Percentiles rank a stretch among this genome's conserved stretches.
Conservation (phyloP, 2,329 filamentous ascomycete species). For the Pseudocercospora fuligena region DNA sequence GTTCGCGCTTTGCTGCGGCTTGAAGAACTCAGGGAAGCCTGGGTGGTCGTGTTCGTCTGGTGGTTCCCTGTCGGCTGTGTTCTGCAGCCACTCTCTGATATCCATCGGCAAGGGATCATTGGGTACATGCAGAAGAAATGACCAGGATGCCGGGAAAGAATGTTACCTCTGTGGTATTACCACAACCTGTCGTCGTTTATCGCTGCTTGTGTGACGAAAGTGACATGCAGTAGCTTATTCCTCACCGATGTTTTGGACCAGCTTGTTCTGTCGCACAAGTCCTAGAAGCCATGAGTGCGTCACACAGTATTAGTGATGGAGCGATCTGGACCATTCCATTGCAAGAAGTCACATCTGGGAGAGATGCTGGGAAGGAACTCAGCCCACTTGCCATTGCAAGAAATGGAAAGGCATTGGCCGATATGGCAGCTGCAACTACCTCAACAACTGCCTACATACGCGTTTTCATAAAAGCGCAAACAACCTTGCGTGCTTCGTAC, state of each 20-base stretch:
- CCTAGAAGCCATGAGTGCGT: constrained; percentile 1
- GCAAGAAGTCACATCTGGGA: background rate
- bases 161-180: constrained; percentile 3
- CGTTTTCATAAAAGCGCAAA: background rate
- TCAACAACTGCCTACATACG: background rate
- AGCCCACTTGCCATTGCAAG: background rate
- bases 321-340: constrained; percentile 5
- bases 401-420: background rate
- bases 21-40: constrained; percentile 32
- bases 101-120: constrained; percentile 44
- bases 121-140: constrained; percentile 13
- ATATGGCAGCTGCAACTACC: background rate
- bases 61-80: constrained; percentile 44
- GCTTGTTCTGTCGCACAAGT: background rate
- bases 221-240: constrained; percentile 6
- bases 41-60: constrained; percentile 34
- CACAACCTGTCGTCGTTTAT: constrained; percentile 8
- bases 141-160: constrained; percentile 18
- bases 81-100: constrained; percentile 51
- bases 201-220: constrained; percentile 2
- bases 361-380: background rate
- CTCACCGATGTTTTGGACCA: constrained; percentile 12
- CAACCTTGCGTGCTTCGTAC: background rate
- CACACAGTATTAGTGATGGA: constrained; percentile 7
- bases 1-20: constrained; percentile 28